phyloP scores from a whole-genome alignment of 805 yeast genomes.

The Suhomyces tanzawaensis region DNA sequence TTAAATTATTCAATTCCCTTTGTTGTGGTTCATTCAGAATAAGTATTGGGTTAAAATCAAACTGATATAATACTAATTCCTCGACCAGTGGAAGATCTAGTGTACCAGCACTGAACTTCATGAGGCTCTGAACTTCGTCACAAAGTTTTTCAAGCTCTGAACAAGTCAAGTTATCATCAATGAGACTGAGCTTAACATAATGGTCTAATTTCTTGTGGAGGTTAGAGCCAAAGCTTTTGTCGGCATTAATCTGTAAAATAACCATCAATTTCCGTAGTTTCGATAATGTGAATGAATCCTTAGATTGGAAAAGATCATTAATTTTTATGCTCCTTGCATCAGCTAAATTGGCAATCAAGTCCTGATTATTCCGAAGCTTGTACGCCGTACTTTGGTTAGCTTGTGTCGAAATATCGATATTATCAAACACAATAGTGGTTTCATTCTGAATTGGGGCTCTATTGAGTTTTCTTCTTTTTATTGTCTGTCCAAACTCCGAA shows the following conservation, averaged over 20 bases:
- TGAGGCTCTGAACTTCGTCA: conserved; percentile 11
- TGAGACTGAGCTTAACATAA: conserved; percentile 14
- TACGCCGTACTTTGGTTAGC: background rate
- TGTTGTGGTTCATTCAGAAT: background rate
- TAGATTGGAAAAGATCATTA: conserved; percentile 3
- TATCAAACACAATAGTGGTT: background rate
- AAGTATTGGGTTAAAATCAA: conserved; percentile 1
- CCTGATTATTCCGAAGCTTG: background rate
- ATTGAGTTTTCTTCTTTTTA: conserved; percentile 11
- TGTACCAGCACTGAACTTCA: conserved; percentile 10
- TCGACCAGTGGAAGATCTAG: conserved; percentile 18
- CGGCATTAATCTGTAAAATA: background rate
- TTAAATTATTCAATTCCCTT: background rate
- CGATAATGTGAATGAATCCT: background rate
- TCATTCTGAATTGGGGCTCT: background rate
- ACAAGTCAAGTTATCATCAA: conserved; percentile 15
- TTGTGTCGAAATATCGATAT: background rate
- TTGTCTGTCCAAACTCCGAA: conserved; percentile 11
- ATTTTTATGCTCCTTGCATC: conserved; percentile 1
- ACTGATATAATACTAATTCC: conserved; percentile 13
- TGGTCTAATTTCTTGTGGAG: conserved; percentile 15
- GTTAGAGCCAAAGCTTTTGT: background rate
- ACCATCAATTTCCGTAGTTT: background rate
- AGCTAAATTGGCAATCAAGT: conserved; percentile 2
- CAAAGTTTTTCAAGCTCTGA: conserved; percentile 12